Conservation (phyloP, 1,284 basidiomycete genomes). For the Pulveroboletus sp. region DNA sequence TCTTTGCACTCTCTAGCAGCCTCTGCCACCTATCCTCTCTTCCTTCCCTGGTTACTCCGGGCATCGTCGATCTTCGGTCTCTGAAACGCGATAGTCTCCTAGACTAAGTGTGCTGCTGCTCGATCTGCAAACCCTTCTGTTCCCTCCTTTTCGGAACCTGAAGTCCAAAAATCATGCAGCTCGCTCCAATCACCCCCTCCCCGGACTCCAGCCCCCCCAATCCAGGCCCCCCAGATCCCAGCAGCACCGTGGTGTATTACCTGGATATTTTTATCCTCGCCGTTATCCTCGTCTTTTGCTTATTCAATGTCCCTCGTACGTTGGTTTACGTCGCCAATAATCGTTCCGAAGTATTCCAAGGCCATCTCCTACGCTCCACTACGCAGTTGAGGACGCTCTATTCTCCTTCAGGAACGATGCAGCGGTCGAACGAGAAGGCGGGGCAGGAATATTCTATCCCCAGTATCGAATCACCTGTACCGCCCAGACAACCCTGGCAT, state of each 20-base stretch:
- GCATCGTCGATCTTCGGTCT: no score
- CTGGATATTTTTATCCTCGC: slow-evolving; percentile 47
- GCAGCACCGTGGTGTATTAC: slow-evolving; percentile 37
- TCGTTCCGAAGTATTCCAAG: slow-evolving; percentile 43
- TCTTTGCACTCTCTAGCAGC: neutral
- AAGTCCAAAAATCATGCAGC: slow-evolving; percentile 7
- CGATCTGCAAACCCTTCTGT: neutral
- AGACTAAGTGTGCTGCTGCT: no score
- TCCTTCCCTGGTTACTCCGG: no score
- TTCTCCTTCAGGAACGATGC: neutral
- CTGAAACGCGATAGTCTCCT: no score
- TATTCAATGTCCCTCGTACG: slow-evolving; percentile 47
- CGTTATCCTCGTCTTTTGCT: slow-evolving; percentile 40
- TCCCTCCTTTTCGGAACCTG: neutral
- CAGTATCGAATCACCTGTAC: slow-evolving; percentile 12
- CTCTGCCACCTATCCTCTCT: no score
- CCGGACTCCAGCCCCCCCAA: no score
- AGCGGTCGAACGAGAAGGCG: neutral
- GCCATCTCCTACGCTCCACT: neutral
- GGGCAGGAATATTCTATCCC: neutral
- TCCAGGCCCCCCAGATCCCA: neutral
- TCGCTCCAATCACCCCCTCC: neutral
- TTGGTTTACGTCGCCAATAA: slow-evolving; percentile 48
- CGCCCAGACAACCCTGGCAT: slow-evolving; percentile 43
- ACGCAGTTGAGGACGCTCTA: slow-evolving; percentile 5